phyloP scores from a whole-genome alignment of 768 basidiomycete genomes.

The Suillus subaureus region DNA sequence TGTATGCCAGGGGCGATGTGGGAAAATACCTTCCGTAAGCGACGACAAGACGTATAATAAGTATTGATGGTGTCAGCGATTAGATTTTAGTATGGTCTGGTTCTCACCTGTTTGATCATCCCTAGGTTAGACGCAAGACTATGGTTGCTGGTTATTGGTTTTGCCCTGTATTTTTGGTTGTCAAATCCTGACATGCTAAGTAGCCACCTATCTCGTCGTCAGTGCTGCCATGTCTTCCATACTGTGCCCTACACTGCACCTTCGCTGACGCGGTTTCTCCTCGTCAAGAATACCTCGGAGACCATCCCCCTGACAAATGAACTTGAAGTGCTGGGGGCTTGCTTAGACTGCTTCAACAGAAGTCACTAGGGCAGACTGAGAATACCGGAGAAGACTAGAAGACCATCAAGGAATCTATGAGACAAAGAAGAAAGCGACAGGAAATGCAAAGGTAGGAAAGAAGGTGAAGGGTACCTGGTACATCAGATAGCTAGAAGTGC shows the following conservation, averaged over 20 bases:
- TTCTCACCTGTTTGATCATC: slow-evolving; percentile 23
- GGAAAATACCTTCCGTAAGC: slow-evolving; percentile 29
- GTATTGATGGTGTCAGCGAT: slow-evolving; percentile 18
- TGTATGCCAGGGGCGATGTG: slow-evolving; percentile 13
- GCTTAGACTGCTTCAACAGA: slow-evolving; percentile 53
- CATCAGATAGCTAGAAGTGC: neutral
- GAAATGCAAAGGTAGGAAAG: slow-evolving; percentile 67
- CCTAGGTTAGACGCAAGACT: slow-evolving; percentile 19
- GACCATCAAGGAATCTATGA: slow-evolving; percentile 75
- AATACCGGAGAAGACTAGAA: slow-evolving; percentile 77
- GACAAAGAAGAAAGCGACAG: slow-evolving; percentile 70
- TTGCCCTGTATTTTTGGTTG: slow-evolving; percentile 8
- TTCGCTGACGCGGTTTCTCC: slow-evolving; percentile 52
- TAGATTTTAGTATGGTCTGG: slow-evolving; percentile 21
- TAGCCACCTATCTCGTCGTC: slow-evolving; percentile 4
- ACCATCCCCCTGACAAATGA: slow-evolving; percentile 72
- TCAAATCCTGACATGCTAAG: slow-evolving; percentile 12
- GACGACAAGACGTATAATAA: slow-evolving; percentile 21
- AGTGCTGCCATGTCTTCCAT: slow-evolving; percentile 49
- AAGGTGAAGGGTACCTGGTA: slow-evolving; percentile 58
- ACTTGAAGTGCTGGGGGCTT: slow-evolving; percentile 62
- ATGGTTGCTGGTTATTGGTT: slow-evolving; percentile 12
- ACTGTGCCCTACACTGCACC: slow-evolving; percentile 46
- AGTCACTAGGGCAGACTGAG: slow-evolving; percentile 60
- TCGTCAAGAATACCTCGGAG: slow-evolving; percentile 67